Evolutionary conservation across 768 basidiomycete species (phyloP).

Genomic region (Coprinopsis sp.): DNA sequence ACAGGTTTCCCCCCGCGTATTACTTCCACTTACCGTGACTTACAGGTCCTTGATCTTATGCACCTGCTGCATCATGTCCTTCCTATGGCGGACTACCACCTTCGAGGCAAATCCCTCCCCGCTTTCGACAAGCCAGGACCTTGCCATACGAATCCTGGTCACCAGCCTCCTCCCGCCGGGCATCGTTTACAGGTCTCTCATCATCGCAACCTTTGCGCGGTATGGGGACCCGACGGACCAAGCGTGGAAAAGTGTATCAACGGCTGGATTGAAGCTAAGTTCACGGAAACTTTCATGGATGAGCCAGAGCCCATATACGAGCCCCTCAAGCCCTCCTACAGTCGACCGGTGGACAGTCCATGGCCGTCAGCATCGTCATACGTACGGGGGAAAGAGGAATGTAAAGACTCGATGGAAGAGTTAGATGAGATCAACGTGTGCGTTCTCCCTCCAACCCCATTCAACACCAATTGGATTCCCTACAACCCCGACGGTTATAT

Average conservation of each 20-base stretch:
- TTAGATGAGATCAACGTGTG: too few species aligned
- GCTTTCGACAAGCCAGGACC: background rate
- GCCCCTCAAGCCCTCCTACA: too few species aligned
- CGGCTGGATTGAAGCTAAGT: too few species aligned
- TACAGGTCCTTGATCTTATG: slow-evolving; percentile 2
- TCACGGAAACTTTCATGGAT: too few species aligned
- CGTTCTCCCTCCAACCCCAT: too few species aligned
- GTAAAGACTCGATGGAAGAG: too few species aligned
- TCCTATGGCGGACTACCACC: slow-evolving; percentile 5
- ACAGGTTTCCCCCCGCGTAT: background rate
- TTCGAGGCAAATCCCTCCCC: background rate
- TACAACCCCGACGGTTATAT: too few species aligned
- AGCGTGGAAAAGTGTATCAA: slow-evolving; percentile 24
- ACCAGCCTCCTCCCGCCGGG: slow-evolving; percentile 1
- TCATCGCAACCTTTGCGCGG: slow-evolving; percentile 2
- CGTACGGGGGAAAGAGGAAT: too few species aligned
- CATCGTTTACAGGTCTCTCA: background rate
- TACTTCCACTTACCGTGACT: background rate
- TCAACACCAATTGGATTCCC: too few species aligned
- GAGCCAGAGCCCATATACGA: too few species aligned
- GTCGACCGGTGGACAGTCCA: too few species aligned
- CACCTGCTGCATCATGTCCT: slow-evolving; percentile 7
- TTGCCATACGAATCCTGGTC: slow-evolving; percentile 1
- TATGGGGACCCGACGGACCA: slow-evolving; percentile 34
- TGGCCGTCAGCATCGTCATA: too few species aligned